Evolutionary conservation across 306 rosid genomes (phyloP), one percentile per base, ranked within the genome.

Genomic region (Fragaria vesca): DNA sequence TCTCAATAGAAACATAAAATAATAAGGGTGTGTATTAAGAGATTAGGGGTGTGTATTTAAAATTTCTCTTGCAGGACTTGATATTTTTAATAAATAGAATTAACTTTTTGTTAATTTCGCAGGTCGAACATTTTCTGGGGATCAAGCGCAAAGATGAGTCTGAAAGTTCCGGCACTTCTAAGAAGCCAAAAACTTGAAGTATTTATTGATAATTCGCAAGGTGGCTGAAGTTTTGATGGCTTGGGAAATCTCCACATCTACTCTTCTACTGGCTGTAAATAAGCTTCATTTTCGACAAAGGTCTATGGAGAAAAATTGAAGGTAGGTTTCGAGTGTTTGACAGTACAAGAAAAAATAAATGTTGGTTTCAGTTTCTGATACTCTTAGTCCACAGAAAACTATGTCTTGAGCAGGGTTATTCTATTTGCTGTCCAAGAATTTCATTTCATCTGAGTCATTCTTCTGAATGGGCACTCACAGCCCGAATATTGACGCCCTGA

Each of bases 81-180:
- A 9, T 38, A 5, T n/a, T 32, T 30, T 32, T 36, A 7, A 10
- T 55, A 55, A 20, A 60, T 18, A 17, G 17, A 70, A 20, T 52
- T 32, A 10, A 58, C 12, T 73, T 28, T 34, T 17, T 43, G 8
- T 80, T 47, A 12, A 21, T 71, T 71, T 81, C 76, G 80, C 88
- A 92, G 98, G 98, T 92, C 26, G 97, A 95, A 81, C 97, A 92
- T 83, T 95, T 88, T 82, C 85, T 95, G 80, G 98, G 98, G 74
- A 92, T 95, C 46, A 95, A 92, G 89, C 91, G 97, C 81, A 91
- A 92, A 86, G 88, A 87, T 3, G 97, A 92, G 72, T 51, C 90
- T 36, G 57, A 87, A 62, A 85, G 72, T 83, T 81, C 88, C 2
- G 91, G 90, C 57, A 36, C 81, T 28, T 61, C 87, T 1, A 92